Conservation (phyloP, 2,329 filamentous ascomycete genomes). For the Mollisia scopiformis region DNA sequence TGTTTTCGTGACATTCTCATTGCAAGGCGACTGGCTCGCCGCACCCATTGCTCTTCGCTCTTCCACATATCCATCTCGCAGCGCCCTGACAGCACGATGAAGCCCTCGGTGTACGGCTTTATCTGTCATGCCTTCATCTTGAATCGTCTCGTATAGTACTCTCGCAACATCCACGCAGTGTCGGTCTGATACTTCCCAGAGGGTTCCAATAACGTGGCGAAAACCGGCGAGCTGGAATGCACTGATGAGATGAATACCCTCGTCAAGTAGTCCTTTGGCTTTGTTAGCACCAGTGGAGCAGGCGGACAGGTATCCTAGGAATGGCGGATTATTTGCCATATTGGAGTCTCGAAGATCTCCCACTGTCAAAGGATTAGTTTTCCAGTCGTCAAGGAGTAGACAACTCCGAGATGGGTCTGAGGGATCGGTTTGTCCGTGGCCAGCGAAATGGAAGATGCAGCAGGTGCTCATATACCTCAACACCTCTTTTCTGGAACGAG, state of each 20-base stretch:
- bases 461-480: slow-evolving; percentile 29
- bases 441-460: slow-evolving; percentile 47
- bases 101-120: slow-evolving; percentile 4
- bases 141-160: slow-evolving; percentile 30
- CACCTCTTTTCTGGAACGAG: slow-evolving; percentile 27
- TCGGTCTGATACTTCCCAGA: slow-evolving; percentile 43
- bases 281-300: slow-evolving; percentile 38
- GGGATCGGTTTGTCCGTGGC: slow-evolving; percentile 38
- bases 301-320: slow-evolving; percentile 44
- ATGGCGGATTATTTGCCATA: slow-evolving; percentile 23
- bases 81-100: neutral
- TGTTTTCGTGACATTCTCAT: no score
- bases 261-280: slow-evolving; percentile 36
- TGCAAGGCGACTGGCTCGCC: no score
- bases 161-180: slow-evolving; percentile 37
- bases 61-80: neutral
- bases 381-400: slow-evolving; percentile 35
- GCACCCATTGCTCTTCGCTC: no score
- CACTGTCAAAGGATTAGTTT: slow-evolving; percentile 29
- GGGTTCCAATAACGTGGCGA: slow-evolving; percentile 44
- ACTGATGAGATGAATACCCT: slow-evolving; percentile 42
- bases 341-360: slow-evolving; percentile 10
- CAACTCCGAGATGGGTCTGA: slow-evolving; percentile 37
- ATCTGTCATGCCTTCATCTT: slow-evolving; percentile 7
- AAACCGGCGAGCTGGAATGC: slow-evolving; percentile 45